These are phyloP conservation scores for Apiotrichum sp. DNA, from an alignment of 1,284 basidiomycete species.

Conservation along the genomic window DNA sequence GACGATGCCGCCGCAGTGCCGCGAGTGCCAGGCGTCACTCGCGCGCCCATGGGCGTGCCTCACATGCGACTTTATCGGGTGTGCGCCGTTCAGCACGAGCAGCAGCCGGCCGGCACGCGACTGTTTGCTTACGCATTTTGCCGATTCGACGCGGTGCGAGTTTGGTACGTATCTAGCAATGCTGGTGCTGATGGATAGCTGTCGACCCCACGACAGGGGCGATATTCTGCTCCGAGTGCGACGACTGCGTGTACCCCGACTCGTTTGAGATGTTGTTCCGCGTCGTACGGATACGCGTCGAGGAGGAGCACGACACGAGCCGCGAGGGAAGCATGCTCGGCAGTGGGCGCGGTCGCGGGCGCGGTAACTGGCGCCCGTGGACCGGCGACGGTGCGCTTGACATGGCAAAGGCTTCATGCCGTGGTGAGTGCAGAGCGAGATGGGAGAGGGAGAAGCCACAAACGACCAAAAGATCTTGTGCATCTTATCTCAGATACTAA, in stretches of 20 bases:
- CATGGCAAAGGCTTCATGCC: constrained; percentile 19
- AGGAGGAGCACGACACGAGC: constrained; percentile 54
- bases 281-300: constrained; percentile 48
- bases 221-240: constrained; percentile 57
- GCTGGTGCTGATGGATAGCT: constrained; percentile 45
- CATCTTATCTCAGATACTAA: background rate
- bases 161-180: constrained; percentile 57
- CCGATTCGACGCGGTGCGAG: constrained; percentile 45
- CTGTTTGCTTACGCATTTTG: constrained; percentile 31
- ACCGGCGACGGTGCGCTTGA: constrained; percentile 11
- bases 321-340: constrained; percentile 53
- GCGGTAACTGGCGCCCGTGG: constrained; percentile 33
- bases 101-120: constrained; percentile 51
- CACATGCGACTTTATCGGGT: constrained; percentile 68
- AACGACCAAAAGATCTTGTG: too few relatives aligned
- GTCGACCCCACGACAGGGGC: constrained; percentile 57
- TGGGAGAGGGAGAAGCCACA: background rate
- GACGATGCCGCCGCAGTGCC: constrained; percentile 56
- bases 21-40: constrained; percentile 56
- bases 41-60: constrained; percentile 71
- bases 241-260: constrained; percentile 56
- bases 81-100: constrained; percentile 51
- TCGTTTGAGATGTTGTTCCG: constrained; percentile 49
- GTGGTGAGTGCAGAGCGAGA: constrained; percentile 20
- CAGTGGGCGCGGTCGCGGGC: constrained; percentile 35